Conservation (phyloP, 106 monocot genomes). For the Narthecium ossifragum region DNA sequence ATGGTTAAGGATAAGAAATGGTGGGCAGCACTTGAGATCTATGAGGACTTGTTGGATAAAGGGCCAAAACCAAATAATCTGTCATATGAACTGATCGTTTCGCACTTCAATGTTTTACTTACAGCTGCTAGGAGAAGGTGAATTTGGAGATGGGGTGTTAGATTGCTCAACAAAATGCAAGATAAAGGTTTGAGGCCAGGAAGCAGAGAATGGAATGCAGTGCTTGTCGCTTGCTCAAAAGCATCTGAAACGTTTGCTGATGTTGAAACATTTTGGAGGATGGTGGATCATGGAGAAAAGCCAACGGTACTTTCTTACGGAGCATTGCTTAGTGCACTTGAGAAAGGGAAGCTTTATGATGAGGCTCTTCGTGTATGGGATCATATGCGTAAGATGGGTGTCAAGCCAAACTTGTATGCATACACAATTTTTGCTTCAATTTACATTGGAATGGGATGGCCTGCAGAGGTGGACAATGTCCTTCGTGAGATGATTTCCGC, state of each 20-base stretch:
- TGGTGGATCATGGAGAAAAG: conserved; percentile 76
- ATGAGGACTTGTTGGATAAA: conserved; percentile 80
- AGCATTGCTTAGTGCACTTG: conserved; percentile 75
- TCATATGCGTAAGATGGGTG: conserved; percentile 88
- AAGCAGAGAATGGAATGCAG: conserved; percentile 79
- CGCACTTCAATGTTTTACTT: conserved; percentile 72
- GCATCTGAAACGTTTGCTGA: conserved; percentile 75
- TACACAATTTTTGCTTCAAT: conserved; percentile 79
- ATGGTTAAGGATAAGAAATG: conserved; percentile 94
- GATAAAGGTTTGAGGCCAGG: conserved; percentile 76
- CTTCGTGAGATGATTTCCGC: conserved; percentile 52
- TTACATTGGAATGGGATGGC: conserved; percentile 52
- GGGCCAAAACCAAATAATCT: conserved; percentile 88
- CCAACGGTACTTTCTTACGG: conserved; percentile 78
- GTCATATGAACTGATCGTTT: conserved; percentile 71
- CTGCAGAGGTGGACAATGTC: conserved; percentile 51
- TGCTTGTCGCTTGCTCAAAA: conserved; percentile 86
- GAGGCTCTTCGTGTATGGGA: conserved; percentile 88
- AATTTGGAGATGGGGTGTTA: conserved; percentile 80
- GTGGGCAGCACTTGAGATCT: conserved; percentile 93
- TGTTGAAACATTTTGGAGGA: conserved; percentile 64
- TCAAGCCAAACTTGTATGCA: conserved; percentile 80
- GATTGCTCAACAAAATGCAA: conserved; percentile 79
- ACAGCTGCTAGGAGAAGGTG: conserved; percentile 71
- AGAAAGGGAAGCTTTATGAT: conserved; percentile 88